These are phyloP conservation scores for Coemansia sp. DNA, from an alignment of 192 early-diverging fungal species.

Conservation along the genomic window DNA sequence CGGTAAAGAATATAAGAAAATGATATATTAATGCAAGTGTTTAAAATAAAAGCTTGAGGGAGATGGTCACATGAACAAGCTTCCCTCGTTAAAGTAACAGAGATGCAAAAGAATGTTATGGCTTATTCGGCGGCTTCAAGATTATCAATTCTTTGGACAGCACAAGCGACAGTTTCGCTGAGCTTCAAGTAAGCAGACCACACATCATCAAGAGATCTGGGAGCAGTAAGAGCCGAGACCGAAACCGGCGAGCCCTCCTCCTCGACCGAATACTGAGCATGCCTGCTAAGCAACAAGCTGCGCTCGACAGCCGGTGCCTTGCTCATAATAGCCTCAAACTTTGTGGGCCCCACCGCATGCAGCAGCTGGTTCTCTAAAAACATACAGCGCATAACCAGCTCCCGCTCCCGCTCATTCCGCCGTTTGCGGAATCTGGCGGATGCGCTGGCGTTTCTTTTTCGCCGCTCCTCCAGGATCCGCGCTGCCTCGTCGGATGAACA, in stretches of 20 bases:
- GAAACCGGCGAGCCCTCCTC: constrained; percentile 18
- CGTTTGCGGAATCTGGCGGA: constrained; percentile 65
- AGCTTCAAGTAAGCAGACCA: constrained; percentile 43
- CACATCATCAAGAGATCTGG: constrained; percentile 32
- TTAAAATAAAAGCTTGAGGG: not conserved
- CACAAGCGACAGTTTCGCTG: constrained; percentile 35
- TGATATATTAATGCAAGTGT: constrained; percentile 2
- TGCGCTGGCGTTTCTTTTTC: constrained; percentile 63
- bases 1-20: not conserved
- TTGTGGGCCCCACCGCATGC: constrained; percentile 15
- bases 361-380: constrained; percentile 50
- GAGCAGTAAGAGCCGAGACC: constrained; percentile 36
- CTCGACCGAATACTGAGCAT: constrained; percentile 1
- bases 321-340: constrained; percentile 36
- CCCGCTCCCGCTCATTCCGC: constrained; percentile 62
- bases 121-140: constrained; percentile 17
- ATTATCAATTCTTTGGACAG: constrained; percentile 20
- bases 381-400: constrained; percentile 56
- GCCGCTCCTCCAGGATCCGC: constrained; percentile 59
- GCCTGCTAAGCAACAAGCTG: constrained; percentile 1
- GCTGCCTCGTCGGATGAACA: constrained; percentile 32
- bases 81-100: not conserved
- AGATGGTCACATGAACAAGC: not conserved
- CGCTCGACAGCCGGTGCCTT: constrained; percentile 30
- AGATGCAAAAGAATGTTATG: not conserved